Conservation (phyloP, 805 yeast genomes). For the Sugiyamaella americana region DNA sequence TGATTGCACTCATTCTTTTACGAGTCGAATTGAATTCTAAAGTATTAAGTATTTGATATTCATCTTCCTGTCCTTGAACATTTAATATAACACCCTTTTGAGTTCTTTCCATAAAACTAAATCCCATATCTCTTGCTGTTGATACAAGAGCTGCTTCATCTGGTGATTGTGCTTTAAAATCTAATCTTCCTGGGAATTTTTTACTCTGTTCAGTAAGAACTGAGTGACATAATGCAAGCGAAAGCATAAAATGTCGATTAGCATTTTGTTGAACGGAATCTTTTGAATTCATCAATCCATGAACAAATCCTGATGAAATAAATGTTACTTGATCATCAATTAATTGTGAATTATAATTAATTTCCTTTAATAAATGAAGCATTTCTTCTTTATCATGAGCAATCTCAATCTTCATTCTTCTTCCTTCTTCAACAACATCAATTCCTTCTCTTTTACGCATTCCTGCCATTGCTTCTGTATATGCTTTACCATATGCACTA, state of each 20-base stretch:
- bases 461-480: slow-evolving; percentile 71
- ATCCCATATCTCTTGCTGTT: slow-evolving; percentile 71
- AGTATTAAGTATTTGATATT: slow-evolving; percentile 50
- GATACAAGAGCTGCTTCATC: slow-evolving; percentile 80
- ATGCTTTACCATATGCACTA: slow-evolving; percentile 63
- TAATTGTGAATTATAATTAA: slow-evolving; percentile 44
- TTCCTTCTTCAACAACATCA: slow-evolving; percentile 50
- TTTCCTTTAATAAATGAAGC: slow-evolving; percentile 38
- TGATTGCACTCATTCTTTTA: slow-evolving; percentile 72
- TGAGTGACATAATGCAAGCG: slow-evolving; percentile 71
- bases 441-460: slow-evolving; percentile 59
- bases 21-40: slow-evolving; percentile 70
- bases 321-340: slow-evolving; percentile 54
- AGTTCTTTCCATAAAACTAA: slow-evolving; percentile 53
- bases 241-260: slow-evolving; percentile 58
- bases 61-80: slow-evolving; percentile 42
- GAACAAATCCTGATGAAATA: slow-evolving; percentile 54
- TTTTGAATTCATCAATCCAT: slow-evolving; percentile 42
- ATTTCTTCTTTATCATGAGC: slow-evolving; percentile 43
- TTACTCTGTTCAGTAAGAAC: slow-evolving; percentile 57
- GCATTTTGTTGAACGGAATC: slow-evolving; percentile 43
- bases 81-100: slow-evolving; percentile 44
- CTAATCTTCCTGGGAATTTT: slow-evolving; percentile 34
- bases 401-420: slow-evolving; percentile 42
- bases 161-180: slow-evolving; percentile 77